Base-by-base conservation (phyloP, 352 stramenopile species). In the Pythium coloratum region DNA sequence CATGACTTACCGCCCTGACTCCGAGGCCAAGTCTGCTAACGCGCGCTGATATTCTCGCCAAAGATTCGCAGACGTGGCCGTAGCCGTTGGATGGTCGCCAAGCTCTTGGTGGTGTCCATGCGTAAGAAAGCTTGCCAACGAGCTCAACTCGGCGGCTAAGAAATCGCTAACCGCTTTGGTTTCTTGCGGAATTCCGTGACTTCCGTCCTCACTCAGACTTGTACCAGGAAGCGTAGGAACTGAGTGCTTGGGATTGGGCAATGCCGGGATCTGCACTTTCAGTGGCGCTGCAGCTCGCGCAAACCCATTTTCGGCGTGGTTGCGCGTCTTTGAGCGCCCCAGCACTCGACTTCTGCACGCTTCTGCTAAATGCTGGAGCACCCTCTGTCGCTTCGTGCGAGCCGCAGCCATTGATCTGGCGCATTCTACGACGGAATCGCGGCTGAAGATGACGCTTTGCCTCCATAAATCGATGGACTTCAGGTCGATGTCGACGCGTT, bases 31-130 rank as follows among this genome's bases (percentile, higher is more conserved):
- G 59, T 72, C 64, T 20, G 49, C 20, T 14, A 72, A 26, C 2
- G 69, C 59, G 32, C 69, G 69, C 32, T 69, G 64, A 34, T 72
- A 66, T 28, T 75, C 69, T 16, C 64, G 59, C 59, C 47, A 59
- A 8, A 75, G 33, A 14, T 72, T 47, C 53, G 33, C 59, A 10
- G 69, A 64, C 16, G 33, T 64, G 18, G 16, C 51, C 1, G 28
- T 16, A 14, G 34, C 46, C 28, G n/a, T 16, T 32, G 4, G 14
- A 59, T 59, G 54, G 54, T 54, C 42, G 6, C 55, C 38, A 6
- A 33, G 9, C 9, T 49, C 8, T 55, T 36, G 50, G 0, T 46
- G 32, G 32, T 51, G 40, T 0, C 33, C 51, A 20, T 63, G 32
- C 3, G 38, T 54, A 6, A 71, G 30, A n/a, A 28, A 63, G 18